Conservation (phyloP, 1,284 basidiomycete genomes). For the Pulchroboletus neoregius region DNA sequence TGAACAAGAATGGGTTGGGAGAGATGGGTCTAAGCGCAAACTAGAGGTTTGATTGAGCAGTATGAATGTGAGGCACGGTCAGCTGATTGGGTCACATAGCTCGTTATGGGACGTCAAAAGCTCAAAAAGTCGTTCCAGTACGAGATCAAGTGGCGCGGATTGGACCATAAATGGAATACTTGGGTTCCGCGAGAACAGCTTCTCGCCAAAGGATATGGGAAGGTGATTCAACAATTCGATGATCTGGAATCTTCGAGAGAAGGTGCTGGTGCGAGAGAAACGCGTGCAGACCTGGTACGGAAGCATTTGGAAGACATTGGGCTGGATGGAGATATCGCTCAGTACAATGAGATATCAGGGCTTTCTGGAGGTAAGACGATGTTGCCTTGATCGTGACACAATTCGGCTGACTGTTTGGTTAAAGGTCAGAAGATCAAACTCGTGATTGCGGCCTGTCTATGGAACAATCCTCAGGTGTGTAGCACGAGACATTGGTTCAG, state of each 20-base stretch:
- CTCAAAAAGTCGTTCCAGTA: conserved; percentile 95
- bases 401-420: conserved; percentile 28
- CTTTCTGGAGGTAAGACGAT: conserved; percentile 68
- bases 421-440: conserved; percentile 95
- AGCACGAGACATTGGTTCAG: neutral
- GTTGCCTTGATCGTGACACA: conserved; percentile 8
- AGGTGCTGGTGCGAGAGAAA: conserved; percentile 87
- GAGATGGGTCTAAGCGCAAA: conserved; percentile 88
- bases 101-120: conserved; percentile 96
- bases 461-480: conserved; percentile 87
- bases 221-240: conserved; percentile 93
- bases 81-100: conserved; percentile 37
- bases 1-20: conserved; percentile 88
- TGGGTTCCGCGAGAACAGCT: conserved; percentile 93
- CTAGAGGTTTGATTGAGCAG: conserved; percentile 63
- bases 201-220: conserved; percentile 82
- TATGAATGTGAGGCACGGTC: conserved; percentile 5
- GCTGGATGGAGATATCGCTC: conserved; percentile 94
- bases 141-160: conserved; percentile 95
- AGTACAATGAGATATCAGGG: conserved; percentile 94
- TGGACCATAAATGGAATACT: conserved; percentile 90
- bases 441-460: conserved; percentile 90
- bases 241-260: conserved; percentile 95
- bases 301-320: conserved; percentile 94
- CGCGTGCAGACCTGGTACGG: conserved; percentile 73